Conservation (phyloP, 2,329 filamentous ascomycete genomes). For the Diaporthe vexans region DNA sequence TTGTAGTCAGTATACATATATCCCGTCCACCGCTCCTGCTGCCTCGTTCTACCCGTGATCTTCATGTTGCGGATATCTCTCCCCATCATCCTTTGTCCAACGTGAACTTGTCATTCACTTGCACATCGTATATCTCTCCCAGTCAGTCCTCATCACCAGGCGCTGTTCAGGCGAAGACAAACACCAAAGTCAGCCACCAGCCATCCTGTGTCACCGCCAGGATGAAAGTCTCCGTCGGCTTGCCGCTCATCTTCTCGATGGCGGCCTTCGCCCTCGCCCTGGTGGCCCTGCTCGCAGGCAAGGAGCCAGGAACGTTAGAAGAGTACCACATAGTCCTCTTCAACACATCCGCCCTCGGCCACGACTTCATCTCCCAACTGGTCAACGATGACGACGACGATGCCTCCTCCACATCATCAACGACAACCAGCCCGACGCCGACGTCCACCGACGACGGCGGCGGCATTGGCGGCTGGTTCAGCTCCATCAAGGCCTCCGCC, state of each 20-base stretch:
- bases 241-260: conserved; percentile 53
- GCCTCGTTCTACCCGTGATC: neutral
- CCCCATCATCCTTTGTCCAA: neutral
- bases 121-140: neutral
- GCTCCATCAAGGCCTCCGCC: conserved; percentile 34
- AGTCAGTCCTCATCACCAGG: neutral
- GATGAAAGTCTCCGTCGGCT: conserved; percentile 41
- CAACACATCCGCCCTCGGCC: conserved; percentile 58
- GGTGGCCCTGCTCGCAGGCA: conserved; percentile 55
- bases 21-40: conserved; percentile 4
- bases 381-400: conserved; percentile 10
- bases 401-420: conserved; percentile 46
- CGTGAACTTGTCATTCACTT: neutral
- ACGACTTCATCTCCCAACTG: conserved; percentile 51
- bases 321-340: conserved; percentile 57
- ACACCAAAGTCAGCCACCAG: neutral
- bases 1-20: neutral
- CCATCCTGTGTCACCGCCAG: neutral
- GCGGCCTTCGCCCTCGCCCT: conserved; percentile 54
- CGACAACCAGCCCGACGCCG: conserved; percentile 44
- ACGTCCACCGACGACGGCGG: conserved; percentile 41
- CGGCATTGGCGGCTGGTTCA: conserved; percentile 39
- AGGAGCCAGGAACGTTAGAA: conserved; percentile 53
- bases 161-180: neutral
- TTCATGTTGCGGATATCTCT: neutral